Conservation (phyloP, 169 alveolate species). For the Besnoitia besnoiti region DNA sequence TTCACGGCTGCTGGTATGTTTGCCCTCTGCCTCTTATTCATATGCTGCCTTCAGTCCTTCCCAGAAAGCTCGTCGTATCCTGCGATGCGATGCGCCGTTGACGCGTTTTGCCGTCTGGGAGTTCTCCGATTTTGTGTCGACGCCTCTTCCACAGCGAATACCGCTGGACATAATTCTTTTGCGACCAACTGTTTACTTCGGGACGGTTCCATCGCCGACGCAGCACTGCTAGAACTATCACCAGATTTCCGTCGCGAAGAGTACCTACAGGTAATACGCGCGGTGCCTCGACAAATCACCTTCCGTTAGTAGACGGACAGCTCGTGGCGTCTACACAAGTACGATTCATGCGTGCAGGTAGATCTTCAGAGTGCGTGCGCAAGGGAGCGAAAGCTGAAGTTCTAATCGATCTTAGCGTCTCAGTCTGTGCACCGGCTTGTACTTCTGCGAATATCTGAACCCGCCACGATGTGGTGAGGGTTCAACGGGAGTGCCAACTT, state of each 20-base stretch:
- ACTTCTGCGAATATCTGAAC: no score
- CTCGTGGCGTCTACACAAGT: no score
- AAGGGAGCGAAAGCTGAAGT: no score
- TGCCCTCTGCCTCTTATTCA: neutral
- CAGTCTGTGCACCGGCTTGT: no score
- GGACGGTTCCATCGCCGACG: neutral
- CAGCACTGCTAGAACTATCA: conserved; percentile 24
- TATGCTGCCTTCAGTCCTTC: conserved; percentile 30
- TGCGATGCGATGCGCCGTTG: conserved; percentile 37
- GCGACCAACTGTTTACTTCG: neutral
- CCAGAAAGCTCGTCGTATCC: conserved; percentile 53
- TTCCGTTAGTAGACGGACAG: no score
- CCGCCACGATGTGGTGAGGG: no score
- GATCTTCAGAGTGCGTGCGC: no score
- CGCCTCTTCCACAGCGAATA: neutral
- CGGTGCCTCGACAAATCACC: no score
- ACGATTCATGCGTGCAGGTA: no score
- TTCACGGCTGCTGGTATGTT: no score
- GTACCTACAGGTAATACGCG: conserved; percentile 42
- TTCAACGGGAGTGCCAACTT: no score
- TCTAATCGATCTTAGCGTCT: no score
- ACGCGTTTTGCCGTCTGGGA: conserved; percentile 31
- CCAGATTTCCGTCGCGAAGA: conserved; percentile 40
- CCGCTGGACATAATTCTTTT: neutral
- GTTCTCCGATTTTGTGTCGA: neutral